Base-by-base conservation (phyloP, 2,329 filamentous ascomycete genomes). In the Acrocalymma vagum region DNA sequence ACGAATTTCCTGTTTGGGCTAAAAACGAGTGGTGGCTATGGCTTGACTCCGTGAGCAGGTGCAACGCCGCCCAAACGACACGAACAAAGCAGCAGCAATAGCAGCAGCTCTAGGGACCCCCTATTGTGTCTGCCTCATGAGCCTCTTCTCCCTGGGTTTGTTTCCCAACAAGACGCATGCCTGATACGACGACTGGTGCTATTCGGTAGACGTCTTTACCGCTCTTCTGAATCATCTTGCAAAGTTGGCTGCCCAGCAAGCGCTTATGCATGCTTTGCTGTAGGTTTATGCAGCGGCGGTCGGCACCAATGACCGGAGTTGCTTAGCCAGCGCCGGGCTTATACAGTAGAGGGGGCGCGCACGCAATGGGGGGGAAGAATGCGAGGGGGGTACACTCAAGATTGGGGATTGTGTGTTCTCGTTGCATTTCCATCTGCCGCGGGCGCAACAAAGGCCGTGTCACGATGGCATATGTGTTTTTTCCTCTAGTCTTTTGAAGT, bases 201-300 rank as follows among this genome's bases (percentile, higher is more conserved):
- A 54, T 56, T 52, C 58, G 55, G 60, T 45, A 59, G 44, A 37
- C 38, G 37, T 38, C 48, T 51, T 64, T 66, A 70, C 66, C 66
- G 66, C 66, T 66, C 56, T 69, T 68, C 58, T 66, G 65, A 65
- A 67, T 63, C 61, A 63, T 58, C 50, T 45, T 43, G 34, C 42
- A 40, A 41, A 51, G 44, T 31, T 44, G 55, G 57, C 40, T 48
- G 53, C 48, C 53, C 48, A 55, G 51, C 33, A 50, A 36, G 62
- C 65, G 64, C 65, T 69, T 67, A 69, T 66, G 65, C 65, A 68
- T 46, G 56, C 47, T 55, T 51, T 53, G 55, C 59, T 61, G 53
- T 60, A 52, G 58, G 35, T 36, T 45, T 41, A 51, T 65, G 63
- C 57, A 59, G 47, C 47, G 48, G 42, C 31, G 45, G 37, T 30